Evolutionary conservation across 257 asterid species (phyloP), one percentile per base, ranked within the genome.

Genomic region (Scutellaria galericulata): DNA sequence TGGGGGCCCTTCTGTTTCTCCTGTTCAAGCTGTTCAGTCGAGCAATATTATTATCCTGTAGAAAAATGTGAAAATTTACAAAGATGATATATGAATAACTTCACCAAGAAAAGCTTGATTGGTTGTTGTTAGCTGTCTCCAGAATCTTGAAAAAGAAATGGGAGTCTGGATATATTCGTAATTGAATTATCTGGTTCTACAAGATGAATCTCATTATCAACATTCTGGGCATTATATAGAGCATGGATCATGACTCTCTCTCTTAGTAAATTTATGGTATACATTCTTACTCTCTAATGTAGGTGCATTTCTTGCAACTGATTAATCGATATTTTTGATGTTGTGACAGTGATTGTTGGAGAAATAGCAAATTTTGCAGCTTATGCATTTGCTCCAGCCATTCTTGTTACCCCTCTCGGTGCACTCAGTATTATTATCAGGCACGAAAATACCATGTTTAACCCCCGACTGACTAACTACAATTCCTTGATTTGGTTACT

Each of bases 321-420:
- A 51, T 64, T 42, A 0, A 14, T 74, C 64, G 42, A 15, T 58
- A 74, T 79, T 42, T 42, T 77, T 75, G 65, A 55, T 79, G 35
- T 73, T 77, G 59, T 60, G 57, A 78, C 91, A 92, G 98, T 92
- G 98, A 65, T 92, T 75, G 90, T 92, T 66, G 98, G 98, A 78
- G 98, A 92, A 80, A 71, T 88, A 67, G 98, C 98, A 10, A 92
- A 92, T 84, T 92, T 92, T 83, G 98, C 96, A 22, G 98, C 98
- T 52, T 89, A 92, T 82, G 98, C 98, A 78, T 92, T 92, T 88
- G 98, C 98, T 31, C 98, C 98, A 67, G 96, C 98, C 72, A 88
- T 92, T 75, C 84, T 89, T 68, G 98, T 92, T 60, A 90, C 98
- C 58, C 98, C 98, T 79, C 98, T 88, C 66, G 98, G 98, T 66